Conservation (phyloP, 163 green algal species). For the Coccomyxa subellipsoidea region DNA sequence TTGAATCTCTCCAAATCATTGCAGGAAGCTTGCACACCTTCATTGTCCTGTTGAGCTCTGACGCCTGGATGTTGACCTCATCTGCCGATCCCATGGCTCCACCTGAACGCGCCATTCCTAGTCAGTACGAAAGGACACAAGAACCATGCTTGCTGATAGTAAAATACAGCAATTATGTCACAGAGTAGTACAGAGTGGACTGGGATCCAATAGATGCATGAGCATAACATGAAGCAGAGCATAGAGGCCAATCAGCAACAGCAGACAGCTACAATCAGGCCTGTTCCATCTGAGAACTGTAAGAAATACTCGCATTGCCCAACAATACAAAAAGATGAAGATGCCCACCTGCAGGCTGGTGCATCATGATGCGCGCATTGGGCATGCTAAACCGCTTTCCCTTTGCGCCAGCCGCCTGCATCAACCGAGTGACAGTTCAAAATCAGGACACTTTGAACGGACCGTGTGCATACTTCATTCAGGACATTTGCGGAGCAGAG, state of each 20-base stretch:
- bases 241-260: too few relatives aligned
- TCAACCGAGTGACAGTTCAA: too few relatives aligned
- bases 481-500: neutral
- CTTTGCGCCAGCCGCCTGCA: conserved; percentile 41
- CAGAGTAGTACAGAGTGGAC: too few relatives aligned
- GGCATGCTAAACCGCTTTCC: conserved; percentile 83
- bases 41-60: conserved; percentile 64
- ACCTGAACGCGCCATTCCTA: conserved; percentile 11
- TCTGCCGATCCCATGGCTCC: conserved; percentile 56
- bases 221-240: too few relatives aligned
- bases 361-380: conserved; percentile 89
- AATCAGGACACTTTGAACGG: too few relatives aligned
- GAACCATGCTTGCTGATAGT: neutral
- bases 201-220: too few relatives aligned
- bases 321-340: neutral
- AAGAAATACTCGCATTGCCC: too few relatives aligned
- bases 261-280: too few relatives aligned
- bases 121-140: neutral
- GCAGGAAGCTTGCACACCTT: conserved; percentile 24
- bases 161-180: too few relatives aligned
- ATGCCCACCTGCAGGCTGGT: conserved; percentile 74
- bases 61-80: conserved; percentile 64
- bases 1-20: too few relatives aligned
- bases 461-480: neutral
- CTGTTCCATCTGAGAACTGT: too few relatives aligned